These are phyloP conservation scores for Chlorella sorokiniana DNA, from an alignment of 139 green algal species.

Conservation along the genomic window DNA sequence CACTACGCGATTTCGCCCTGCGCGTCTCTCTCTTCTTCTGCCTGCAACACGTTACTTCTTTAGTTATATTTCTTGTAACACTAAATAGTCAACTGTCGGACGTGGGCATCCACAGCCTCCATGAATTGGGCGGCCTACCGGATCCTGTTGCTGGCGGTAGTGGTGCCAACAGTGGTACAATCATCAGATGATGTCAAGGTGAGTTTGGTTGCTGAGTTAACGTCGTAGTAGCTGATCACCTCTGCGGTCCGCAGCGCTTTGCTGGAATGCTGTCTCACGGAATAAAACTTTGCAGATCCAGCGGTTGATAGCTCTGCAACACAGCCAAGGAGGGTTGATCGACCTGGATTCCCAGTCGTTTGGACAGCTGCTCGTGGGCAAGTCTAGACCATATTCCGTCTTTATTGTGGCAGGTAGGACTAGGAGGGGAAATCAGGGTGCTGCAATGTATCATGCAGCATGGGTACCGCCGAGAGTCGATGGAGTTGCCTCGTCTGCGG, in stretches of 20 bases:
- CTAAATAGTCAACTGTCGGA: too few relatives aligned
- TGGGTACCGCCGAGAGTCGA: not conserved
- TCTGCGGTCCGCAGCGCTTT: not conserved
- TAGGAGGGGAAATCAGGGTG: not conserved
- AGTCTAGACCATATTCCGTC: slow-evolving; percentile 51
- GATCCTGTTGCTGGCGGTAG: too few relatives aligned
- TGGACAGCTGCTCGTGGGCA: slow-evolving; percentile 37
- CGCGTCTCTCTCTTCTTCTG: too few relatives aligned
- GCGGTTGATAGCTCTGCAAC: slow-evolving; percentile 41
- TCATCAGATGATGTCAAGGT: too few relatives aligned
- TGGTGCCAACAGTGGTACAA: too few relatives aligned
- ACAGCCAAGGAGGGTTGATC: slow-evolving; percentile 53
- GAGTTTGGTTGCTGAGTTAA: too few relatives aligned
- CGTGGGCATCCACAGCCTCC: too few relatives aligned
- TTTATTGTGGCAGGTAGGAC: slow-evolving; percentile 51
- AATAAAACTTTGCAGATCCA: slow-evolving; percentile 44
- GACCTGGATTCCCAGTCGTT: slow-evolving; percentile 39
- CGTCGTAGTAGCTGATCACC: too few relatives aligned
- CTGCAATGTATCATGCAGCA: not conserved
- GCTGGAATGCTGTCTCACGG: not conserved
- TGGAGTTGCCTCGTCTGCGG: not conserved
- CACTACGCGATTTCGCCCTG: too few relatives aligned
- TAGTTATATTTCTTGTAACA: too few relatives aligned
- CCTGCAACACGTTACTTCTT: too few relatives aligned
- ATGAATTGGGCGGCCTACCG: too few relatives aligned